Evolutionary conservation across 352 stramenopile genomes (phyloP), one percentile per base, ranked within the genome.

Genomic region (Pythium plurisporium): DNA sequence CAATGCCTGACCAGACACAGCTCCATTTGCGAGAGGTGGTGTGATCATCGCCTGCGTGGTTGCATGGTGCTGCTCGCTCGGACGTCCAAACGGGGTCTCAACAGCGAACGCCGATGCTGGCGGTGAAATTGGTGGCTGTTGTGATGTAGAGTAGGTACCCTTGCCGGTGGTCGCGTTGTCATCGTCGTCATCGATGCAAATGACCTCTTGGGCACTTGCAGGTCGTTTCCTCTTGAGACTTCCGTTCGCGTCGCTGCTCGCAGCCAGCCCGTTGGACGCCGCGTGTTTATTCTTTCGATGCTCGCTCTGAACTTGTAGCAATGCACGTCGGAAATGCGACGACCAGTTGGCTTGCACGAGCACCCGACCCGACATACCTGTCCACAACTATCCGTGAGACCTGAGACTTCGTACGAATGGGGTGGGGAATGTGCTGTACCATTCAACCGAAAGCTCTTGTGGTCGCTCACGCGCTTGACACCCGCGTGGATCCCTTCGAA

Each of bases 161-260:
- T n/a, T n/a, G n/a, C n/a, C n/a, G n/a, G n/a, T n/a, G n/a, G n/a
- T n/a, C n/a, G n/a, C n/a, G n/a, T n/a, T n/a, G 11, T 56, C 49
- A 17, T 38, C 25, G 15, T 67, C 62, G 19, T 78, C 70, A 42
- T 87, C 74, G 36, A 91, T 74, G 27, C 70, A 67, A 26, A 91
- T 89, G 26, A 87, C 64, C 52, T 91, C 80, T 41, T 26, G 40
- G 5, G 30, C 25, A 2, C 29, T 43, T 4, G 29, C 36, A 2
- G 59, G 25, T 15, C 77, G 71, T 46, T 87, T 87, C 9, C 76
- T 73, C 46, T 87, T 87, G 25, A 51, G 63, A 22, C 63, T 45
- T 36, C 4, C 10, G 22, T n/a, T 46, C 23, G 20, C 6, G 10
- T 5, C 38, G 10, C 26, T n/a, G n/a, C 23, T 17, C 17, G 17